phyloP scores from a whole-genome alignment of 139 green algal species.

The Chlamydomonas sphaeroides region DNA sequence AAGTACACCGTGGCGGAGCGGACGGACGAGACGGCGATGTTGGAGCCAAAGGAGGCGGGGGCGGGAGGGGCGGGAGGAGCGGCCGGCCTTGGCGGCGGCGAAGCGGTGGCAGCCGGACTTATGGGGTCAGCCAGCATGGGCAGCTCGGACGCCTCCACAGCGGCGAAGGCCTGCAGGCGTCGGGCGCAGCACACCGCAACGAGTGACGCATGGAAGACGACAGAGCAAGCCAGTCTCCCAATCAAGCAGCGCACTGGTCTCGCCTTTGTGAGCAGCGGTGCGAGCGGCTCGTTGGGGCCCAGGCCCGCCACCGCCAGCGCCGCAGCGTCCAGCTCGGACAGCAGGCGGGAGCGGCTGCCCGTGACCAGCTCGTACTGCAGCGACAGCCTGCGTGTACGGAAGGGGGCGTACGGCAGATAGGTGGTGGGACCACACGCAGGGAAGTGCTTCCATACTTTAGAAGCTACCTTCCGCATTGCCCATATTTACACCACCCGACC shows the following conservation, averaged over 20 bases:
- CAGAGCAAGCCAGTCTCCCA: neutral
- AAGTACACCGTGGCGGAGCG: neutral
- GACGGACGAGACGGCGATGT: neutral
- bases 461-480: neutral
- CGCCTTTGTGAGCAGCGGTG: neutral
- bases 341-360: neutral
- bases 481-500: no score
- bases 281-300: neutral
- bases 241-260: no score
- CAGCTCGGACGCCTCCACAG: neutral
- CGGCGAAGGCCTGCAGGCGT: constrained; percentile 2
- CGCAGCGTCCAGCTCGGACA: neutral
- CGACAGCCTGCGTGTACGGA: neutral
- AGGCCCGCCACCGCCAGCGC: neutral
- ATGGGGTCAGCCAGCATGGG: neutral
- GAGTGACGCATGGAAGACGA: neutral
- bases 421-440: neutral
- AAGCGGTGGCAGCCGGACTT: neutral
- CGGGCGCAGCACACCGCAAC: no score
- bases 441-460: no score
- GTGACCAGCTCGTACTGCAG: constrained; percentile 14
- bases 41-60: neutral
- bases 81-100: neutral
- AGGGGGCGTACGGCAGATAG: neutral
- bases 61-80: neutral